These are phyloP conservation scores for Penstemon eatonii DNA, from an alignment of 257 asterid genomes.

Conservation along the genomic window DNA sequence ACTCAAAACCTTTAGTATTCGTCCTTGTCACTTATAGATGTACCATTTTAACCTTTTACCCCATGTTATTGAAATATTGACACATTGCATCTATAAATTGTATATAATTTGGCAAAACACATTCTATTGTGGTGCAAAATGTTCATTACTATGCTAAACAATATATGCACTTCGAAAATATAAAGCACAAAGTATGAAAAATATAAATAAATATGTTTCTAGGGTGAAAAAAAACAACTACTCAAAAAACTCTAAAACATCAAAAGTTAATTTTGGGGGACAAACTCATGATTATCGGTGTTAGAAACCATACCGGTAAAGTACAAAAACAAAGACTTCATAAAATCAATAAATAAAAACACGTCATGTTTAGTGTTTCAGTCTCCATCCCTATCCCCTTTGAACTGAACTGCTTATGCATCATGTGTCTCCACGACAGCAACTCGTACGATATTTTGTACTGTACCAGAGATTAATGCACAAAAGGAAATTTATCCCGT, in stretches of 20 bases:
- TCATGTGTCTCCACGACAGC: slow-evolving; percentile 2
- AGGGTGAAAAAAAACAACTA: not conserved
- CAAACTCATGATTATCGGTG: not conserved
- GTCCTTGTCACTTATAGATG: too few species aligned
- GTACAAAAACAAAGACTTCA: not conserved
- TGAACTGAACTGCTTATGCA: slow-evolving; percentile 11
- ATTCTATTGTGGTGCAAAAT: too few species aligned
- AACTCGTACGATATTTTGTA: not conserved
- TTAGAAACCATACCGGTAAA: slow-evolving; percentile 20
- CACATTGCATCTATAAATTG: too few species aligned
- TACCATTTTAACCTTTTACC: too few species aligned
- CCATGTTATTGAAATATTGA: too few species aligned
- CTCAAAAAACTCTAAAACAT: not conserved
- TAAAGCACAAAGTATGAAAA: not conserved
- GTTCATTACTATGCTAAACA: too few species aligned
- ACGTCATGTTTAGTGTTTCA: slow-evolving; percentile 12
- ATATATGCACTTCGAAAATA: too few species aligned
- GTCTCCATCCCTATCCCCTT: slow-evolving; percentile 6
- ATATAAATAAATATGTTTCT: too few species aligned
- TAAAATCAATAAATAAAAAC: not conserved
- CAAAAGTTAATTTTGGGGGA: not conserved
- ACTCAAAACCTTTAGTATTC: too few species aligned
- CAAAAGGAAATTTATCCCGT: not conserved
- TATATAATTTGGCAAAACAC: too few species aligned
- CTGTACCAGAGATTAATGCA: slow-evolving; percentile 24